Evolutionary conservation across 495 filamentous ascomycete genomes (phyloP).

Genomic region (Lasiosphaeria hispida): DNA sequence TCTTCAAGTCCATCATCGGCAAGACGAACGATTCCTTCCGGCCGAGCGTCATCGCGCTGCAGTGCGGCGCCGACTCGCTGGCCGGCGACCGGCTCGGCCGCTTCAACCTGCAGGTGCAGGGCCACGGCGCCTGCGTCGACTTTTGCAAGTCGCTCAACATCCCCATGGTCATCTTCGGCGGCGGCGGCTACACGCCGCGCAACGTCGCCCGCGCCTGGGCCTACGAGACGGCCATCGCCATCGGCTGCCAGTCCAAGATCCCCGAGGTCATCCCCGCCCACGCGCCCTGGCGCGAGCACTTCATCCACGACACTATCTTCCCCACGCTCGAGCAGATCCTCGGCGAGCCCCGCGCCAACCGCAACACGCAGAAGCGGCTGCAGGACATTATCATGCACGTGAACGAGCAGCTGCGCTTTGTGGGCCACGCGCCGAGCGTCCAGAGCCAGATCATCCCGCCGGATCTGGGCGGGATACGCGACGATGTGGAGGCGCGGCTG

Average conservation of each 20-base stretch:
- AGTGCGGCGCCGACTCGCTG: slow-evolving; percentile 94
- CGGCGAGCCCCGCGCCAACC: slow-evolving; percentile 62
- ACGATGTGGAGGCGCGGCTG: slow-evolving; percentile 75
- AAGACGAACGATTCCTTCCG: slow-evolving; percentile 71
- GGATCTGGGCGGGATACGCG: slow-evolving; percentile 68
- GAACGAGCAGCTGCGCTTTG: slow-evolving; percentile 81
- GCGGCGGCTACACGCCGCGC: slow-evolving; percentile 94
- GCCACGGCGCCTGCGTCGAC: slow-evolving; percentile 86
- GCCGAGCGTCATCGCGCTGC: slow-evolving; percentile 85
- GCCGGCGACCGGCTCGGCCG: slow-evolving; percentile 90
- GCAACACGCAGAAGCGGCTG: slow-evolving; percentile 74
- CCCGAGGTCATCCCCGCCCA: slow-evolving; percentile 69
- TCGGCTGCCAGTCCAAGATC: slow-evolving; percentile 68
- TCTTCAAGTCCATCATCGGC: slow-evolving; percentile 80
- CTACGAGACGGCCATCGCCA: slow-evolving; percentile 88
- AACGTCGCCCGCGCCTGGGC: slow-evolving; percentile 97
- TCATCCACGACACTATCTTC: slow-evolving; percentile 79
- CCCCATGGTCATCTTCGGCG: slow-evolving; percentile 86
- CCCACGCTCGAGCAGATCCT: slow-evolving; percentile 69
- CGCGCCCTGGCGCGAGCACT: slow-evolving; percentile 75
- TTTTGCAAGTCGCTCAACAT: slow-evolving; percentile 76
- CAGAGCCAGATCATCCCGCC: slow-evolving; percentile 79
- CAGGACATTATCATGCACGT: slow-evolving; percentile 69
- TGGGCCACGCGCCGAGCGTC: slow-evolving; percentile 80
- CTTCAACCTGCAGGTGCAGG: slow-evolving; percentile 94